These are phyloP conservation scores for Boletellus ananiceps DNA, from an alignment of 768 basidiomycete genomes.

Conservation along the genomic window DNA sequence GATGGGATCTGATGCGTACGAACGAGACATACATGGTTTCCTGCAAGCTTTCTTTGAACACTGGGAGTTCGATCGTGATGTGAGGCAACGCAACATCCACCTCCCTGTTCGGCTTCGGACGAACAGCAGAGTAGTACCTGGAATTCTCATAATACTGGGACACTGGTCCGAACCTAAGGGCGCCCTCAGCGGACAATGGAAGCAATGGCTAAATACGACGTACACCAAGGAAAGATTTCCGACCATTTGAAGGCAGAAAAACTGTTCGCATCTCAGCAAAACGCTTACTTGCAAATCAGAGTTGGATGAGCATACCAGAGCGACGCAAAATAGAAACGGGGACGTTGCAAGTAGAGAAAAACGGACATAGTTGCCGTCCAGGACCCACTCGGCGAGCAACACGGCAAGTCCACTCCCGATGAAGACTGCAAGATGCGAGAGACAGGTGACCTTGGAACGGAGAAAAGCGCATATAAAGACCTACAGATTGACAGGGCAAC, in stretches of 20 bases:
- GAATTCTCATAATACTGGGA: slow-evolving; percentile 85
- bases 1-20: neutral
- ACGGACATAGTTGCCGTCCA: slow-evolving; percentile 57
- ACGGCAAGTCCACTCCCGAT: slow-evolving; percentile 55
- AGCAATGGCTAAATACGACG: neutral
- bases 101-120: slow-evolving; percentile 54
- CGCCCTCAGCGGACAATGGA: slow-evolving; percentile 2
- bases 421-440: slow-evolving; percentile 49
- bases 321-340: slow-evolving; percentile 73
- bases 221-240: slow-evolving; percentile 60
- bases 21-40: slow-evolving; percentile 63
- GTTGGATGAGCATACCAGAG: slow-evolving; percentile 47
- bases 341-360: slow-evolving; percentile 60
- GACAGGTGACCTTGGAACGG: slow-evolving; percentile 2
- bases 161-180: slow-evolving; percentile 66
- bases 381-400: slow-evolving; percentile 61
- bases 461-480: slow-evolving; percentile 21
- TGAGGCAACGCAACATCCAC: slow-evolving; percentile 66
- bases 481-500: slow-evolving; percentile 59
- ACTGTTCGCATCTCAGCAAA: slow-evolving; percentile 37
- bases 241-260: slow-evolving; percentile 70
- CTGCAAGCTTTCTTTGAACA: slow-evolving; percentile 80
- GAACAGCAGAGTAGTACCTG: slow-evolving; percentile 70
- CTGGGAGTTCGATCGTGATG: slow-evolving; percentile 78
- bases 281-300: neutral